Evolutionary conservation across 768 basidiomycete genomes (phyloP).

Genomic region (Hygrophoropsis aurantiaca): DNA sequence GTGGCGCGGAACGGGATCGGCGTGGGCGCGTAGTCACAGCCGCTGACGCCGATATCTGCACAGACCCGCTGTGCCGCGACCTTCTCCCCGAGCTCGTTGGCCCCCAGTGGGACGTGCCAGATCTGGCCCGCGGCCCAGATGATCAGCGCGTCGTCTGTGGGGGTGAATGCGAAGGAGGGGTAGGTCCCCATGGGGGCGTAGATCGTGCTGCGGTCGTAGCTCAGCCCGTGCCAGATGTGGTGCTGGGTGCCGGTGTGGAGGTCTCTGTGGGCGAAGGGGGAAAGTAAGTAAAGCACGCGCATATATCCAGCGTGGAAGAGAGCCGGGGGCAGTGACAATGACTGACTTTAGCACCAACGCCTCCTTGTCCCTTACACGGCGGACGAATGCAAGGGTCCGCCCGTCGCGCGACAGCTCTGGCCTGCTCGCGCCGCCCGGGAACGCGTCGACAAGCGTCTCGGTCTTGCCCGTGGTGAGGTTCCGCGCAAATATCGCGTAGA

Average conservation of each 20-base stretch:
- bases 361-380: conserved; percentile 71
- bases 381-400: conserved; percentile 71
- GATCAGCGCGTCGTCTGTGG: conserved; percentile 55
- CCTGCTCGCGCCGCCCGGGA: conserved; percentile 71
- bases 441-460: conserved; percentile 51
- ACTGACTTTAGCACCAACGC: conserved; percentile 69
- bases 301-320: no score
- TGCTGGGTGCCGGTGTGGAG: conserved; percentile 63
- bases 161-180: conserved; percentile 71
- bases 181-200: conserved; percentile 82
- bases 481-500: conserved; percentile 67
- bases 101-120: conserved; percentile 54
- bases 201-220: conserved; percentile 60
- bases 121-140: conserved; percentile 79
- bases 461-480: conserved; percentile 59
- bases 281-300: not conserved
- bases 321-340: not conserved
- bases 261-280: conserved; percentile 43
- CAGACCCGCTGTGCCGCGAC: no score
- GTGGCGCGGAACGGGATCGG: conserved; percentile 61
- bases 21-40: conserved; percentile 40
- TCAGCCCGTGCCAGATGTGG: conserved; percentile 67
- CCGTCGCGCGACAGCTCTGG: conserved; percentile 70
- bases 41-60: no score
- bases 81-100: conserved; percentile 55